Conservation (phyloP, 139 green algal species). For the Raphidocelis subcapitata region DNA sequence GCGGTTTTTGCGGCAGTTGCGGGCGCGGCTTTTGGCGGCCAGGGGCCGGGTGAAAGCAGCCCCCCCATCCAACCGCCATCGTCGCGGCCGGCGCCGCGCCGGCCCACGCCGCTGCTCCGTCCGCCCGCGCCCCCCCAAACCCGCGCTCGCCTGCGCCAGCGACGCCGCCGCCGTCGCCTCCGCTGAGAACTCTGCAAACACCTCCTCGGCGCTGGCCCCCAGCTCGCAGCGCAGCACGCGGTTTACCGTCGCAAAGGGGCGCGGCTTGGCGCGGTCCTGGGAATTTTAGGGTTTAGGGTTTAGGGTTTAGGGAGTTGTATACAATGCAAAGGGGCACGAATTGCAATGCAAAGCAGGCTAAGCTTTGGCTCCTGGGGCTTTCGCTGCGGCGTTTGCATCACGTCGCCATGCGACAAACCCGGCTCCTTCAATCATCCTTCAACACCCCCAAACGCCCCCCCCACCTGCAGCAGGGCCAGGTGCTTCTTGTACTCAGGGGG, state of each 20-base stretch:
- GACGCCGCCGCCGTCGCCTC: slow-evolving; percentile 69
- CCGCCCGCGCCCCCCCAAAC: neutral
- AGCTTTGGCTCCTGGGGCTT: no score
- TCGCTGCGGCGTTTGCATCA: no score
- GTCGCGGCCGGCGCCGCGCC: neutral
- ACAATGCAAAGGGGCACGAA: no score
- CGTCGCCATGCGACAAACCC: no score
- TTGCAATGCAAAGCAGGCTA: no score
- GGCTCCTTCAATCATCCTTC: no score
- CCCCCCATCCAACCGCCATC: neutral
- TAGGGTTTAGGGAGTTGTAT: no score
- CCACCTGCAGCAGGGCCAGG: slow-evolving; percentile 63
- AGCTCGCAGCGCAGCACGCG: slow-evolving; percentile 41
- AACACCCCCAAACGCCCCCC: neutral
- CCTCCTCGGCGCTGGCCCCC: slow-evolving; percentile 29
- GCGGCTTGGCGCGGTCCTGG: slow-evolving; percentile 65
- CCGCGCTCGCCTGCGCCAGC: slow-evolving; percentile 65
- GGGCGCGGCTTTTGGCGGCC: no score
- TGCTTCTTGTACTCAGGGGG: slow-evolving; percentile 61
- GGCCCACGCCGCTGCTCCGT: neutral
- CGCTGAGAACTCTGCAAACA: slow-evolving; percentile 70
- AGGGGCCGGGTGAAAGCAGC: no score
- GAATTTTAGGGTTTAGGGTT: no score
- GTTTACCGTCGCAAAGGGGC: slow-evolving; percentile 45
- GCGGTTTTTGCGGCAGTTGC: no score